Evolutionary conservation across 805 yeast species (phyloP).

Genomic region (Metschnikowia gelsemii): DNA sequence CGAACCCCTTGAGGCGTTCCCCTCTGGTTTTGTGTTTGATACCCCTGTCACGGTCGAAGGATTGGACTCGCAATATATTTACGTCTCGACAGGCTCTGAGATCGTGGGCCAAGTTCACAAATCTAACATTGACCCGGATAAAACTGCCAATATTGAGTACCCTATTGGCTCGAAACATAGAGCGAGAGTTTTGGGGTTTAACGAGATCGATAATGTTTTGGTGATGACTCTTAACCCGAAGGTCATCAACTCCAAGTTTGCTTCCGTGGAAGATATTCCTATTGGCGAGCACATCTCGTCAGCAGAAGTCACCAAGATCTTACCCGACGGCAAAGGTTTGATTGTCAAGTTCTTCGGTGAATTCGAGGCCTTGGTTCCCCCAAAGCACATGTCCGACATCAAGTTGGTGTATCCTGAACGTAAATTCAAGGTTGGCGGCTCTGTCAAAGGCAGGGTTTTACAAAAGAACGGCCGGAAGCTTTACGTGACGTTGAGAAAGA

Average conservation of each 20-base stretch:
- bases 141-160: conserved; percentile 48
- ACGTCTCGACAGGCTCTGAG: conserved; percentile 54
- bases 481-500: conserved; percentile 74
- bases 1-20: conserved; percentile 58
- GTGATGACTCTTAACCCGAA: conserved; percentile 68
- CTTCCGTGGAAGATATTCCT: conserved; percentile 71
- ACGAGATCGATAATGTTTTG: conserved; percentile 63
- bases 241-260: conserved; percentile 60
- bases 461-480: conserved; percentile 50
- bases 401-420: conserved; percentile 86
- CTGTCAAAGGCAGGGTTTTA: conserved; percentile 73
- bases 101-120: conserved; percentile 72
- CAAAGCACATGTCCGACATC: conserved; percentile 78
- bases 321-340: conserved; percentile 62
- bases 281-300: conserved; percentile 64
- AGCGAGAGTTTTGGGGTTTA: conserved; percentile 77
- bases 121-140: conserved; percentile 59
- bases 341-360: conserved; percentile 61
- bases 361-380: conserved; percentile 73
- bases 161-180: conserved; percentile 62
- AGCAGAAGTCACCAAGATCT: conserved; percentile 51
- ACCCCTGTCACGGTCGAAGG: conserved; percentile 61
- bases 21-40: conserved; percentile 67
- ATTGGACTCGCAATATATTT: conserved; percentile 55
- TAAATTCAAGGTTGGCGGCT: conserved; percentile 82